A percentile compares a stretch with the other conserved stretches of the same genome.
Evolutionary conservation across 805 yeast genomes (phyloP).

Genomic region (Starmerella kuoi): DNA sequence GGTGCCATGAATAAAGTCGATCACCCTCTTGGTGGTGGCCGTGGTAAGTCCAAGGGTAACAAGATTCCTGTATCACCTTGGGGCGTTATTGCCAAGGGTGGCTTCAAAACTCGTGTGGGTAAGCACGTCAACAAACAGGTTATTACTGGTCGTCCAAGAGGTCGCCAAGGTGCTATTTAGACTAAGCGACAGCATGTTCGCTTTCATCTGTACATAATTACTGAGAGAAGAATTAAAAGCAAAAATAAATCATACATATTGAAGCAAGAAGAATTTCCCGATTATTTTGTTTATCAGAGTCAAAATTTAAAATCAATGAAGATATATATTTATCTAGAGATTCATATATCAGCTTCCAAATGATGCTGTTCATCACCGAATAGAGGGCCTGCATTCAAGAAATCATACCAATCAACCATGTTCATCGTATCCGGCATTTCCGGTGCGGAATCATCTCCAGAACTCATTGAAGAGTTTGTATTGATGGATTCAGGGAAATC

Average conservation of each 20-base stretch:
- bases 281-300: too few relatives aligned
- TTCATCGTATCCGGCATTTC: slow-evolving; percentile 27
- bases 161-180: slow-evolving; percentile 31
- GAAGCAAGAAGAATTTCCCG: too few relatives aligned
- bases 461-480: not conserved
- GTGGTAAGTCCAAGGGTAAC: slow-evolving; percentile 97
- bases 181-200: too few relatives aligned
- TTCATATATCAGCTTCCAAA: too few relatives aligned
- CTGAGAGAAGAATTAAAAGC: too few relatives aligned
- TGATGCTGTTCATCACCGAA: too few relatives aligned
- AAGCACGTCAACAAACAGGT: slow-evolving; percentile 72
- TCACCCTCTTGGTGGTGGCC: slow-evolving; percentile 99
- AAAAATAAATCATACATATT: too few relatives aligned
- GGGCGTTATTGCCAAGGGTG: slow-evolving; percentile 88
- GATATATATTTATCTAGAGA: too few relatives aligned
- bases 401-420: slow-evolving; percentile 33
- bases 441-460: slow-evolving; percentile 13
- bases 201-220: too few relatives aligned
- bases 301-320: too few relatives aligned
- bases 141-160: slow-evolving; percentile 86
- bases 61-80: slow-evolving; percentile 89
- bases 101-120: slow-evolving; percentile 86
- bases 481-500: slow-evolving; percentile 1
- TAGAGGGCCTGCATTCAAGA: slow-evolving; percentile 20
- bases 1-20: slow-evolving; percentile 95